A percentile compares a stretch with the other conserved stretches of the same genome.
phyloP scores from a whole-genome alignment of 2,329 filamentous ascomycete genomes.

The Fusarium scirpi region DNA sequence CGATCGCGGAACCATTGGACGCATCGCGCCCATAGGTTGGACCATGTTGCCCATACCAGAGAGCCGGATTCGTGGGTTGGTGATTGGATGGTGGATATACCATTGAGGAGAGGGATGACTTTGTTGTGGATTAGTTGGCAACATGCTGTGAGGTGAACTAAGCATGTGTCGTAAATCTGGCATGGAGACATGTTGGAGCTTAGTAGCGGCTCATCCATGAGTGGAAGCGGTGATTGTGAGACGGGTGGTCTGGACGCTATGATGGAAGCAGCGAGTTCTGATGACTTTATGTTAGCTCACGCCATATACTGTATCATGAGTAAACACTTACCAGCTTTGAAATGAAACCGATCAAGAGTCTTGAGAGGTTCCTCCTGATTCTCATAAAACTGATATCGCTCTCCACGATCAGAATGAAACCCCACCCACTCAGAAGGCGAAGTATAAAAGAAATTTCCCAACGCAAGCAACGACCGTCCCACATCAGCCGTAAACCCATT shows the following conservation, averaged over 20 bases:
- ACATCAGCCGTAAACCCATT: conserved; percentile 1
- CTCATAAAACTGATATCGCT: conserved; percentile 10
- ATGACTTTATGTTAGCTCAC: not conserved
- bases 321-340: not conserved
- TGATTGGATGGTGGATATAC: conserved; percentile 1
- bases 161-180: conserved; percentile 5
- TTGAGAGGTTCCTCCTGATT: conserved; percentile 15
- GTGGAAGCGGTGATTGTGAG: not conserved
- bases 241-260: not conserved
- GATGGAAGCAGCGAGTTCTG: conserved; percentile 20
- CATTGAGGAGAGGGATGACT: conserved; percentile 13
- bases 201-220: not conserved
- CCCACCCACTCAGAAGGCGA: conserved; percentile 8
- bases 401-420: not conserved
- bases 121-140: conserved; percentile 7
- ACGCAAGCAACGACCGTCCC: conserved; percentile 3
- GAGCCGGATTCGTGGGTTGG: conserved; percentile 17
- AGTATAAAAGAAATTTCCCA: conserved; percentile 20
- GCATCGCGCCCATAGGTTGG: conserved; percentile 13
- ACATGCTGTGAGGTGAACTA: conserved; percentile 10
- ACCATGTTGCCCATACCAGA: conserved; percentile 17
- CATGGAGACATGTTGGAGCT: not conserved
- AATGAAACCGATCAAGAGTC: conserved; percentile 13
- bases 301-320: rapidly evolving
- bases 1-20: conserved; percentile 24